Evolutionary conservation across 192 early-diverging fungal genomes (phyloP), one percentile per base, ranked within the genome.

Genomic region (Spinellus fusiger): DNA sequence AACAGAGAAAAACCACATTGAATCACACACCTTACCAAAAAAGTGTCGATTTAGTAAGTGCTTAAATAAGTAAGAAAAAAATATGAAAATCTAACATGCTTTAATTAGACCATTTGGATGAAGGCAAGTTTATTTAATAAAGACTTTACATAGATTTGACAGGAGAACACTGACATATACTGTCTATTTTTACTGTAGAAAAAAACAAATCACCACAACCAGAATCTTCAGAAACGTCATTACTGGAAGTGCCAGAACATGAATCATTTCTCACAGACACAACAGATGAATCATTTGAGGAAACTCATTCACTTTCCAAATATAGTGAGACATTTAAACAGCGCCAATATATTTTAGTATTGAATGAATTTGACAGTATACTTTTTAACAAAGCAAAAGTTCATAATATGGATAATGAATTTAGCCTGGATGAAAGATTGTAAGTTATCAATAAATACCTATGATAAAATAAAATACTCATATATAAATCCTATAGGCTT

Each of bases 251-350:
- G 18, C 40, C 40, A 44, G 32, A 55, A 35, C 34, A 29, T 20
- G 20, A 12, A 33, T 55, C 54, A 37, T 55, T 33, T 55, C 54
- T 55, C 7, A 55, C 54, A 10, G 33, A 33, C 25, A 37, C 54
- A 33, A 55, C 54, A 34, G 54, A 55, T 37, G 54, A 55, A 55
- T 55, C 54, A 0, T 55, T 37, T n/a, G 7, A 55, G 37, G 16
- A 3, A 35, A 18, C 31, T 55, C 32, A 33, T 20, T 4, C 54
- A 55, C 22, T 6, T 37, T 55, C 32, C 54, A 37, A 16, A 13
- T 20, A 55, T 55, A 18, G 34, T 18, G 32, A 37, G 9, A n/a
- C 37, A n/a, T 33, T 55, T 33, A 37, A 55, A 22, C 54, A 37
- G n/a, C 50, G 26, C 31, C 50, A 5, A 52, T 52, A 52, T 16